Evolutionary conservation across 202 grass and related monocot species (phyloP).

Genomic region (Saccharum hybrid): DNA sequence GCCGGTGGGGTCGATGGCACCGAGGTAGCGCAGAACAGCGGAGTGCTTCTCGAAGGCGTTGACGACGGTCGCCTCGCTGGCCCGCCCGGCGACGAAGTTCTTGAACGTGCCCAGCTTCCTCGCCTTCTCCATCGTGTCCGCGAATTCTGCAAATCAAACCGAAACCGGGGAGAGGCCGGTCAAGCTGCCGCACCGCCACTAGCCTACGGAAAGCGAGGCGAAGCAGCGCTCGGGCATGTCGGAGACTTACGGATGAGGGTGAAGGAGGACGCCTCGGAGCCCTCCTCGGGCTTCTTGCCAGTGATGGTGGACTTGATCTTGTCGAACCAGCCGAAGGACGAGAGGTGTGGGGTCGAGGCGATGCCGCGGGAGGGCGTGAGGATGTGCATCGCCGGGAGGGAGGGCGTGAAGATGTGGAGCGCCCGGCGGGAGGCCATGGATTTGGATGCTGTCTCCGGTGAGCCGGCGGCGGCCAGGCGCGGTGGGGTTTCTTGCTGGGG

Average conservation of each 20-base stretch:
- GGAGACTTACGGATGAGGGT: slow-evolving; percentile 62
- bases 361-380: slow-evolving; percentile 52
- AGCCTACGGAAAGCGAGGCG: neutral
- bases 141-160: slow-evolving; percentile 59
- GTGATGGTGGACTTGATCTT: slow-evolving; percentile 87
- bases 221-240: neutral
- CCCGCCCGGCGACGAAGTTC: slow-evolving; percentile 70
- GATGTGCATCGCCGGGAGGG: slow-evolving; percentile 41
- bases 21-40: slow-evolving; percentile 74
- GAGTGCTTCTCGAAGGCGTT: slow-evolving; percentile 75
- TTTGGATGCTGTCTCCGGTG: slow-evolving; percentile 28
- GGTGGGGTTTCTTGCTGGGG: neutral
- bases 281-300: slow-evolving; percentile 57
- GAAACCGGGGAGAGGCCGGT: neutral
- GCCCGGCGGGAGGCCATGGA: slow-evolving; percentile 54
- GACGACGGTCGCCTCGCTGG: slow-evolving; percentile 67
- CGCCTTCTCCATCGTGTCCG: slow-evolving; percentile 70
- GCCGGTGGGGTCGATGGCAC: slow-evolving; percentile 70
- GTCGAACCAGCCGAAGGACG: slow-evolving; percentile 76
- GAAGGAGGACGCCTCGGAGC: slow-evolving; percentile 47
- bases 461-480: slow-evolving; percentile 26
- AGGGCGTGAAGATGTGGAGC: slow-evolving; percentile 42
- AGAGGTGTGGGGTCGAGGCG: slow-evolving; percentile 61
- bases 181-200: neutral
- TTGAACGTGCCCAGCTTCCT: slow-evolving; percentile 73